These are phyloP conservation scores for Dunaliella primolecta DNA, from an alignment of 139 green algal species.

Conservation along the genomic window DNA sequence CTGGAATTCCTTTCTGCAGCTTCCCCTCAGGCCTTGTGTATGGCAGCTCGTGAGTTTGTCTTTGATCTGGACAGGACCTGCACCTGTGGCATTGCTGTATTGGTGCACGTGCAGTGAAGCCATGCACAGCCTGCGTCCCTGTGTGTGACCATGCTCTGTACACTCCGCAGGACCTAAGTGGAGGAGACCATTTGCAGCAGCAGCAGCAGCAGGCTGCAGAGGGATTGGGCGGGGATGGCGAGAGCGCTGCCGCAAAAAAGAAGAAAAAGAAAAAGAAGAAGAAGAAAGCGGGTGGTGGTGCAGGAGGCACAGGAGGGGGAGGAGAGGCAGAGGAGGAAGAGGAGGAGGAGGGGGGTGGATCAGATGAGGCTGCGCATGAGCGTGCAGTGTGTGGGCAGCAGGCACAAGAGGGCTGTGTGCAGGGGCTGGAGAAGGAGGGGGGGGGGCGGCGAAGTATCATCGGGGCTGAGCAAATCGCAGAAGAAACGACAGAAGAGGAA, in stretches of 20 bases:
- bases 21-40: no score
- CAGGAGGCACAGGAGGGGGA: not conserved
- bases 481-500: not conserved
- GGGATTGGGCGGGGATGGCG: conserved; percentile 8
- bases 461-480: not conserved
- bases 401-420: not conserved
- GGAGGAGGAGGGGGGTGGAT: not conserved
- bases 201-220: conserved; percentile 12
- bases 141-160: not conserved
- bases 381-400: not conserved
- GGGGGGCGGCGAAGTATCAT: not conserved
- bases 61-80: no score
- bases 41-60: no score
- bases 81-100: no score
- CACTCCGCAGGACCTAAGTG: not conserved
- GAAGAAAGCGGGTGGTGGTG: not conserved
- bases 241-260: conserved; percentile 24
- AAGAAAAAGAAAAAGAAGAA: conserved; percentile 52
- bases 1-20: no score
- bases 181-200: not conserved
- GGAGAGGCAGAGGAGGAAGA: not conserved
- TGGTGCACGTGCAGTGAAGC: no score
- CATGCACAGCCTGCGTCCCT: no score
- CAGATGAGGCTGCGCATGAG: not conserved
- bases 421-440: not conserved